Percentiles rank a stretch among this genome's conserved stretches.
Evolutionary conservation across 306 rosid species (phyloP).

Genomic region (Adenanthera pavonina): DNA sequence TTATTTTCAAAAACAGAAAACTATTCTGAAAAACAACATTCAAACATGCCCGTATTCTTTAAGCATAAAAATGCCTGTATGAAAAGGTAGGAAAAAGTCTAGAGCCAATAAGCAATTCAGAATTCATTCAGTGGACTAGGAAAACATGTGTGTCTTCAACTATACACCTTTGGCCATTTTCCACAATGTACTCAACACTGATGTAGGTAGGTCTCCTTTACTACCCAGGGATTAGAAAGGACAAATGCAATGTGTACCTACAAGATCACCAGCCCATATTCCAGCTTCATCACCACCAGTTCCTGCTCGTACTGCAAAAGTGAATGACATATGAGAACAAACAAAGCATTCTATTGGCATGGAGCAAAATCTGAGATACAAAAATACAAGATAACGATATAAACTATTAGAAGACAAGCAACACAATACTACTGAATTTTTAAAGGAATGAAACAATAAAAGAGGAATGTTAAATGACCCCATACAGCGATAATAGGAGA

Average conservation of each 20-base stretch:
- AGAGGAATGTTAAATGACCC: neutral
- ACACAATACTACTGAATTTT: neutral
- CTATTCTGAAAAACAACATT: too few relatives aligned
- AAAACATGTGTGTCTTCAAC: conserved; percentile 15
- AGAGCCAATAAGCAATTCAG: conserved; percentile 27
- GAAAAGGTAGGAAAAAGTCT: conserved; percentile 10
- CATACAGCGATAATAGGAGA: conserved; percentile 13
- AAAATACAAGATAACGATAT: neutral
- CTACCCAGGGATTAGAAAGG: conserved; percentile 44
- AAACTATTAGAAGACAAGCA: neutral
- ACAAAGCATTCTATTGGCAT: neutral
- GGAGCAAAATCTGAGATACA: neutral
- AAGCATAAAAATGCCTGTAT: conserved; percentile 18
- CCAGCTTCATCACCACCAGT: conserved; percentile 99
- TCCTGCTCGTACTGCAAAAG: conserved; percentile 93
- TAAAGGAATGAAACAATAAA: conserved; percentile 3
- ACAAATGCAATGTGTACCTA: conserved; percentile 88
- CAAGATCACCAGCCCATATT: conserved; percentile 99
- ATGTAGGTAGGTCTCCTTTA: conserved; percentile 25
- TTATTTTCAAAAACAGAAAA: too few relatives aligned
- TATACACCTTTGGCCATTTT: neutral
- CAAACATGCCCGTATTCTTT: neutral
- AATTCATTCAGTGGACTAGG: conserved; percentile 22
- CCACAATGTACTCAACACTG: conserved; percentile 6
- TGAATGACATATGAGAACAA: conserved; percentile 15